Conservation (phyloP, 805 yeast species). For the Candida insectorum region DNA sequence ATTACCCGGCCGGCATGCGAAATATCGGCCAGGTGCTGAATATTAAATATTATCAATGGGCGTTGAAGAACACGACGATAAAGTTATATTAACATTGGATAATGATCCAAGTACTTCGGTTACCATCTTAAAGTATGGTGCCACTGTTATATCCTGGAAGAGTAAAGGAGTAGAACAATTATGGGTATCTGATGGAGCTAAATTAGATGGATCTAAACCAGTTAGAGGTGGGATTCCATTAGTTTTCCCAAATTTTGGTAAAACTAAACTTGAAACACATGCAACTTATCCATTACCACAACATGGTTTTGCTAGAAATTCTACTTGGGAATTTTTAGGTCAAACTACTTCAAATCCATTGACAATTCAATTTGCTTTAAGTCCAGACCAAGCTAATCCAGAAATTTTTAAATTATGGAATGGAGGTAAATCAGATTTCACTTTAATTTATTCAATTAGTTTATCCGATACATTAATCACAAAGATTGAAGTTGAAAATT, state of each 20-base stretch:
- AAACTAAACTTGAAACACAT: conserved; percentile 43
- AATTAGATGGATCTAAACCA: conserved; percentile 86
- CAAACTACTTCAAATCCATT: conserved; percentile 67
- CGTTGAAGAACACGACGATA: conserved; percentile 66
- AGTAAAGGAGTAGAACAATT: conserved; percentile 71
- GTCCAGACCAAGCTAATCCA: conserved; percentile 74
- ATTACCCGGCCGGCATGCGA: no score
- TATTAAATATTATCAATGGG: no score
- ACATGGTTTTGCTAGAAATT: conserved; percentile 93
- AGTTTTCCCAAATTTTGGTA: conserved; percentile 93
- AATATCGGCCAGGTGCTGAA: no score
- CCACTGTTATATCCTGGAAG: conserved; percentile 81
- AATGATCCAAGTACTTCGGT: conserved; percentile 50
- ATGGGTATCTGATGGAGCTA: conserved; percentile 77
- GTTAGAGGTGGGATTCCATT: conserved; percentile 97
- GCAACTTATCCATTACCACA: conserved; percentile 78
- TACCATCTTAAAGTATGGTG: conserved; percentile 81
- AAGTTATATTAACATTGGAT: conserved; percentile 59
- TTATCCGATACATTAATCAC: conserved; percentile 63
- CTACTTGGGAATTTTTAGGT: conserved; percentile 92
- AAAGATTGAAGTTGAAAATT: conserved; percentile 70
- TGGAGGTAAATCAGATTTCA: conserved; percentile 58
- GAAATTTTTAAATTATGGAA: conserved; percentile 61
- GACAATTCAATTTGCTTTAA: conserved; percentile 84
- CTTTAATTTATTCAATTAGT: conserved; percentile 66